These are phyloP conservation scores for Physcomitrium patens DNA, from an alignment of 225 moss, liverwort and hornwort genomes.

Conservation along the genomic window DNA sequence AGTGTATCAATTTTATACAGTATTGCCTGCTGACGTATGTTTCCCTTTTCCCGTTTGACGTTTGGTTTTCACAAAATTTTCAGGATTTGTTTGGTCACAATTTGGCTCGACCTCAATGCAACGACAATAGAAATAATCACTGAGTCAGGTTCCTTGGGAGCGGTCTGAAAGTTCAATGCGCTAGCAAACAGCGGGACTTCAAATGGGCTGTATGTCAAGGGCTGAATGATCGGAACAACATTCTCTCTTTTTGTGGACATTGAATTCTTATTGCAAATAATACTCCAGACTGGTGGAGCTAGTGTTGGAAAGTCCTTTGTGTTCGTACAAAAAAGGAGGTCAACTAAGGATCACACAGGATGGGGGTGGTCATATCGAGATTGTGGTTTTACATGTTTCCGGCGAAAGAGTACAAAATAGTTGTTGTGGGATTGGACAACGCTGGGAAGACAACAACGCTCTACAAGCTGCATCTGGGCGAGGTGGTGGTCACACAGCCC, in stretches of 20 bases:
- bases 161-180: background rate
- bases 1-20: background rate
- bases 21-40: constrained; percentile 7
- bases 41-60: background rate
- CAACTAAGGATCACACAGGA: constrained; percentile 14
- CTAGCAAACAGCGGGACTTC: constrained; percentile 11
- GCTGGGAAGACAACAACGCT: constrained; percentile 70
- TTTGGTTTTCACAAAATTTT: background rate
- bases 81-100: background rate
- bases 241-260: background rate
- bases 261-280: background rate
- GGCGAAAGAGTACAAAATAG: constrained; percentile 70
- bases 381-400: constrained; percentile 68
- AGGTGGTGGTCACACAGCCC: constrained; percentile 63
- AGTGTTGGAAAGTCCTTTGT: background rate
- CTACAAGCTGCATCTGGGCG: constrained; percentile 64
- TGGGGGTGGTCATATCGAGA: constrained; percentile 58
- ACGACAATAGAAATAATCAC: background rate
- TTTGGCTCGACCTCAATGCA: background rate
- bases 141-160: background rate
- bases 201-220: constrained; percentile 19
- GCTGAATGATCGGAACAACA: constrained; percentile 3
- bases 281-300: background rate
- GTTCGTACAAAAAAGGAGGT: background rate
- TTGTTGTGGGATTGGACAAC: constrained; percentile 67